Evolutionary conservation across 805 yeast species (phyloP).

Genomic region (Starmerella stigmatis): DNA sequence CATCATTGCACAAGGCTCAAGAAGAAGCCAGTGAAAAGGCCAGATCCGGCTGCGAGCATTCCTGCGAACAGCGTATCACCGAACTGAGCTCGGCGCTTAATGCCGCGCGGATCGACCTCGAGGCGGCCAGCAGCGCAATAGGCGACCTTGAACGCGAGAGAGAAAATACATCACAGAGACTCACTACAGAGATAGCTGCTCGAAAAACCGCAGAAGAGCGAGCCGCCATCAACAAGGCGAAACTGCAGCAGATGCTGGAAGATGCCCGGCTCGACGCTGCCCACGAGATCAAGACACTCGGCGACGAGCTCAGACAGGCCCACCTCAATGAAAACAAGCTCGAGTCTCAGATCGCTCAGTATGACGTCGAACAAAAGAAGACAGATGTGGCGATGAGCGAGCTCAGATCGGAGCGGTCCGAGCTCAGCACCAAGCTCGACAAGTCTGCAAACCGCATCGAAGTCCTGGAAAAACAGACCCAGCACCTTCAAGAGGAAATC

Average conservation of each 20-base stretch:
- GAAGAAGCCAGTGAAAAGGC: background rate
- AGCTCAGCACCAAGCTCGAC: background rate
- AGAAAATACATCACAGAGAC: too few relatives aligned
- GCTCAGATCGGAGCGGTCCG: background rate
- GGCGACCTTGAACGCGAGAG: too few relatives aligned
- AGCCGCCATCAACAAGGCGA: background rate
- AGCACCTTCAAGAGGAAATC: too few relatives aligned
- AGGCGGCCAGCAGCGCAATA: too few relatives aligned
- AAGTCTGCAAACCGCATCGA: background rate
- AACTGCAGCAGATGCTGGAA: background rate
- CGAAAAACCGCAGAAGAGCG: too few relatives aligned
- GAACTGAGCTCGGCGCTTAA: too few relatives aligned
- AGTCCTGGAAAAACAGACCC: background rate
- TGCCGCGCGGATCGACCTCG: too few relatives aligned
- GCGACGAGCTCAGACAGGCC: background rate
- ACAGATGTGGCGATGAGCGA: background rate
- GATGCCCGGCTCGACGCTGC: too few relatives aligned
- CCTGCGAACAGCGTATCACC: background rate
- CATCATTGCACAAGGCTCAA: background rate
- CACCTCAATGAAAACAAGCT: background rate
- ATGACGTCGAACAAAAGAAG: background rate
- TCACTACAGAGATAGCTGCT: too few relatives aligned
- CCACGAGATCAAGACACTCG: background rate
- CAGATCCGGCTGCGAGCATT: background rate
- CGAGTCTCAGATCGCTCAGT: background rate